These are phyloP conservation scores for Neodidymelliopsis sp. DNA, from an alignment of 2,329 filamentous ascomycete genomes.

Conservation along the genomic window DNA sequence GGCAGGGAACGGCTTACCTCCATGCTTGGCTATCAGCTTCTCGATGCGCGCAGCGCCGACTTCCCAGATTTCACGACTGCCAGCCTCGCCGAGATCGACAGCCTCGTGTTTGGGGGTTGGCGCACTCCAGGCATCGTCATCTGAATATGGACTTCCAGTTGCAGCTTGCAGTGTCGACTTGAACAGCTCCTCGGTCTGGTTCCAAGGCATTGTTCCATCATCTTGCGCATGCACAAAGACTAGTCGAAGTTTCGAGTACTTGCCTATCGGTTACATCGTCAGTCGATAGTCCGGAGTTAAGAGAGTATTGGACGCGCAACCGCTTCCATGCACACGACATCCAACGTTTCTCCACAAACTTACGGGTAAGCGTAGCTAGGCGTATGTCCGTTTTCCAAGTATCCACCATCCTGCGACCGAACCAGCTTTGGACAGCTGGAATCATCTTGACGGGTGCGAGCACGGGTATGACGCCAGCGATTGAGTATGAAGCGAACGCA, in stretches of 20 bases:
- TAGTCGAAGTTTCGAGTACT: conserved; percentile 29
- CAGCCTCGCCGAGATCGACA: conserved; percentile 46
- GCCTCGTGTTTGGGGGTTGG: conserved; percentile 23
- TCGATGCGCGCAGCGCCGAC: conserved; percentile 34
- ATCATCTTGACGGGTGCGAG: conserved; percentile 75
- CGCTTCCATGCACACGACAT: background rate
- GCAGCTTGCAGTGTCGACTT: conserved; percentile 37
- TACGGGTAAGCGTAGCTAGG: conserved; percentile 63
- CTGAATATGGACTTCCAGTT: conserved; percentile 18
- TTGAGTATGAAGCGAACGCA: conserved; percentile 78
- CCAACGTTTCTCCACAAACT: conserved; percentile 17
- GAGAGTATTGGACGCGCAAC: background rate
- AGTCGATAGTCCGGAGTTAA: background rate
- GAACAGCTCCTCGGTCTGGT: conserved; percentile 45
- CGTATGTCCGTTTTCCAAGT: conserved; percentile 78
- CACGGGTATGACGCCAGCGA: conserved; percentile 78
- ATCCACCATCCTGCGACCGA: conserved; percentile 74
- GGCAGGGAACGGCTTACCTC: conserved; percentile 38
- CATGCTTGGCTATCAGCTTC: conserved; percentile 48
- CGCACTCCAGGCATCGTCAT: conserved; percentile 19
- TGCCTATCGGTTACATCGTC: conserved; percentile 12
- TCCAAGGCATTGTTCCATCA: conserved; percentile 47
- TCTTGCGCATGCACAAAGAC: conserved; percentile 46
- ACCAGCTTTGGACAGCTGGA: conserved; percentile 67
- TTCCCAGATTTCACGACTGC: conserved; percentile 42